Base-by-base conservation (phyloP, 176 grass and related monocot genomes). In the Bolboschoenus planiculmis region DNA sequence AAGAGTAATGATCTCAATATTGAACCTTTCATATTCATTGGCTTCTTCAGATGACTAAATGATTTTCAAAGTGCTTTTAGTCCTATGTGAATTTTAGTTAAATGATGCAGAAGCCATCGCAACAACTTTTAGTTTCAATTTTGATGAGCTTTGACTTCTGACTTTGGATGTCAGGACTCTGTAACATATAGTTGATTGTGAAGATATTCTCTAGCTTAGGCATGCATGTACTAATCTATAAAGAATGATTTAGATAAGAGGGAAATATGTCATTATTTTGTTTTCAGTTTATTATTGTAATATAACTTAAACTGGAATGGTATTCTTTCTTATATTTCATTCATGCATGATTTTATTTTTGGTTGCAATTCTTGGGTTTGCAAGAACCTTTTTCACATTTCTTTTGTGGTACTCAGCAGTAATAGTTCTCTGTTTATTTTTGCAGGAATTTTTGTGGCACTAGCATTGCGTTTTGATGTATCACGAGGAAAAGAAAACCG, bases 401-500 rank as follows among this genome's bases (percentile, higher is more conserved):
- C 31, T 67, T 66, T 72, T 14, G 39, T 46, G 20, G 8, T 46
- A 44, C 2, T 14, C 33, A 53, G 46, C 4, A 53, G 7, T 77
- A 26, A 82, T 50, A 44, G 30, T 43, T 46, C 31, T 62, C 18
- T 63, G 42, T 63, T 48, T 40, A 79, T 56, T 56, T 79, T 79
- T 53, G 29, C 85, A 95, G 93, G 92, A 79, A 99, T 93, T 56
- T 99, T 99, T 62, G 91, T 99, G 34, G 96, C 91, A 23, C 88
- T 98, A 30, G 96, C 96, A 42, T 83, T 99, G 67, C 90, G 92
- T 42, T 99, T 99, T 73, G 92, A 99, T 53, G 87, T 95, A 11
- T 93, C 91, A 27, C 87, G 96, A 78, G 96, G 92, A 47, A 90
- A 80, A 78, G 85, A 93, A 81, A 91, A 80, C 36, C 79, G 84